Conservation (phyloP, 2,329 filamentous ascomycete species). For the Alternaria arborescens region DNA sequence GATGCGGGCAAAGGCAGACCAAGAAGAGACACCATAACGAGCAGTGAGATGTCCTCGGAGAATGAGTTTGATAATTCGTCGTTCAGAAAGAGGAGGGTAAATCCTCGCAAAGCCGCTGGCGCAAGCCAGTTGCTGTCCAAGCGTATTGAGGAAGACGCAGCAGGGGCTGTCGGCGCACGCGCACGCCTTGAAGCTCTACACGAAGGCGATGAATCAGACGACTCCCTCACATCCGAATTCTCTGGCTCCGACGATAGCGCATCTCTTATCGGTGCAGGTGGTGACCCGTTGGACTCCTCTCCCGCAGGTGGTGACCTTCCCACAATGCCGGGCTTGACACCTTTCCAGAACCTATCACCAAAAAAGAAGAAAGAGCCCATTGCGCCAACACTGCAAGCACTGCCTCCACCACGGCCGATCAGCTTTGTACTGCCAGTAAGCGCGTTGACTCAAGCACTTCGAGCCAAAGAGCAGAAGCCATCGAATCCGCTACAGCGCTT, state of each 20-base stretch:
- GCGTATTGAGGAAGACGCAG: constrained; percentile 61
- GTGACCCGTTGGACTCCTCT: constrained; percentile 66
- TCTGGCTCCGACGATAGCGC: constrained; percentile 66
- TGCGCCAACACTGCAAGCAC: constrained; percentile 64
- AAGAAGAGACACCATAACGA: constrained; percentile 78
- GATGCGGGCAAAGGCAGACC: constrained; percentile 75
- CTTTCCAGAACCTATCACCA: constrained; percentile 63
- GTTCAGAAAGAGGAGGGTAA: constrained; percentile 70
- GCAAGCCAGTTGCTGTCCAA: constrained; percentile 62
- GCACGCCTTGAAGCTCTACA: constrained; percentile 52
- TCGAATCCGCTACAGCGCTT: constrained; percentile 79
- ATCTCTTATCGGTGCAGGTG: constrained; percentile 73
- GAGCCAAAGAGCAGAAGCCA: constrained; percentile 74
- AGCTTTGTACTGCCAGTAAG: constrained; percentile 76
- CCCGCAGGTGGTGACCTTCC: constrained; percentile 53
- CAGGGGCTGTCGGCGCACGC: constrained; percentile 37
- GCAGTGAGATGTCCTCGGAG: constrained; percentile 83
- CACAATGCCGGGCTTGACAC: constrained; percentile 54
- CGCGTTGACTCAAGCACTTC: constrained; percentile 74
- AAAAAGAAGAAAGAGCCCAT: constrained; percentile 64
- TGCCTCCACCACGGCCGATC: constrained; percentile 76
- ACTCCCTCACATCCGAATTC: constrained; percentile 52
- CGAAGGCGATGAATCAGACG: constrained; percentile 52
- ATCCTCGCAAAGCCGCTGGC: constrained; percentile 66
- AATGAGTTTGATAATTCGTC: constrained; percentile 76